Evolutionary conservation across 768 basidiomycete genomes (phyloP).

Genomic region (Wakefieldia striispora): DNA sequence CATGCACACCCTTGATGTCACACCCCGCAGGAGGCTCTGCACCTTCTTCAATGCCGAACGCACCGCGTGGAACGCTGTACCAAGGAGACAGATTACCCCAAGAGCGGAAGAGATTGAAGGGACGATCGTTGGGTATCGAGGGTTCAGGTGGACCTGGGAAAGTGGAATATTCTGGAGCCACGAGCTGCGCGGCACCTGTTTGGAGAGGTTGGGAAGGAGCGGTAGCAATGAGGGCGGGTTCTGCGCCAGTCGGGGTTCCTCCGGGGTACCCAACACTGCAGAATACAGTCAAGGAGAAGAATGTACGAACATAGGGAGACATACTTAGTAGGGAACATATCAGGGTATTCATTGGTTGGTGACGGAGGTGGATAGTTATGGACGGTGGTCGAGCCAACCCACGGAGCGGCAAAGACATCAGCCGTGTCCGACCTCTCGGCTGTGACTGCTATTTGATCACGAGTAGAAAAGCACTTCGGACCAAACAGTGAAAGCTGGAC

Average conservation of each 20-base stretch:
- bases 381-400: constrained; percentile 68
- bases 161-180: constrained; percentile 41
- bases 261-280: constrained; percentile 69
- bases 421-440: constrained; percentile 9
- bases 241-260: constrained; percentile 75
- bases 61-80: constrained; percentile 66
- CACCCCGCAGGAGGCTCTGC: constrained; percentile 72
- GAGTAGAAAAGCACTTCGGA: constrained; percentile 32
- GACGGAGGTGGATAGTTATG: constrained; percentile 70
- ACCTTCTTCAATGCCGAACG: constrained; percentile 72
- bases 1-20: constrained; percentile 68
- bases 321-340: constrained; percentile 66
- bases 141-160: constrained; percentile 18
- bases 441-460: background rate
- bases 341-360: constrained; percentile 71
- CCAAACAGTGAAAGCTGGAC: constrained; percentile 44
- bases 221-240: constrained; percentile 68
- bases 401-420: constrained; percentile 53
- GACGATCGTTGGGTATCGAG: constrained; percentile 19
- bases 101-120: constrained; percentile 67
- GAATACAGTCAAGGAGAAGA: background rate
- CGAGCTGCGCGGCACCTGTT: constrained; percentile 62
- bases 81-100: constrained; percentile 89
- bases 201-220: constrained; percentile 80
- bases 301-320: background rate